phyloP scores from a whole-genome alignment of 805 yeast genomes.

The Starmerella sirachaensis region DNA sequence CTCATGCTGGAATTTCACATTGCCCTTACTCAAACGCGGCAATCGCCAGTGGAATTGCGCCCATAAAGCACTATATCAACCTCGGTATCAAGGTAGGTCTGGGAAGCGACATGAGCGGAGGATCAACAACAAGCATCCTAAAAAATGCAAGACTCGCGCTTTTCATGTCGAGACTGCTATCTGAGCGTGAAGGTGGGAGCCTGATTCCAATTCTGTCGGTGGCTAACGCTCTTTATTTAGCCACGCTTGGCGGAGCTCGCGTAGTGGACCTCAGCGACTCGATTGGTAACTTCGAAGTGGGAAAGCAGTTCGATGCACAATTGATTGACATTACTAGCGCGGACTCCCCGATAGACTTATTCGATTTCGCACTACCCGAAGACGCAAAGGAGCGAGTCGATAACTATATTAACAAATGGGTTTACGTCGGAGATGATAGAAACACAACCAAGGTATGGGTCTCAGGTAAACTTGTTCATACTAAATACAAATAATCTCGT shows the following conservation, averaged over 20 bases:
- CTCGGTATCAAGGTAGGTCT: constrained; percentile 63
- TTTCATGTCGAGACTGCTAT: constrained; percentile 57
- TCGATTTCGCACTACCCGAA: constrained; percentile 40
- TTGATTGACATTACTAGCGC: constrained; percentile 47
- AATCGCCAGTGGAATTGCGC: constrained; percentile 82
- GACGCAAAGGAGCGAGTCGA: constrained; percentile 32
- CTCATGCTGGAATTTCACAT: constrained; percentile 67
- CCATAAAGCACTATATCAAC: constrained; percentile 56
- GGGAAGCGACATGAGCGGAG: constrained; percentile 74
- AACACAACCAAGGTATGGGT: constrained; percentile 75
- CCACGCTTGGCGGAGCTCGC: constrained; percentile 82
- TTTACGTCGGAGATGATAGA: constrained; percentile 88
- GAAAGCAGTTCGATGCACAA: constrained; percentile 78
- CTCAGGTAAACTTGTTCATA: constrained; percentile 52
- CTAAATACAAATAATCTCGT: neutral
- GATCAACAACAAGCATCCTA: constrained; percentile 54
- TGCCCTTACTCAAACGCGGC: constrained; percentile 89
- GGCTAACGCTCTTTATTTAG: constrained; percentile 63
- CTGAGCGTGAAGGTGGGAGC: constrained; percentile 42
- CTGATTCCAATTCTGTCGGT: constrained; percentile 39
- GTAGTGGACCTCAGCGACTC: constrained; percentile 46
- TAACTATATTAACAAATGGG: constrained; percentile 62
- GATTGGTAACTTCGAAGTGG: constrained; percentile 62
- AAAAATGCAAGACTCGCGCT: constrained; percentile 58
- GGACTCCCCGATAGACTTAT: constrained; percentile 58